Evolutionary conservation across 2,329 filamentous ascomycete species (phyloP).

Genomic region (Dendryphion nanum): DNA sequence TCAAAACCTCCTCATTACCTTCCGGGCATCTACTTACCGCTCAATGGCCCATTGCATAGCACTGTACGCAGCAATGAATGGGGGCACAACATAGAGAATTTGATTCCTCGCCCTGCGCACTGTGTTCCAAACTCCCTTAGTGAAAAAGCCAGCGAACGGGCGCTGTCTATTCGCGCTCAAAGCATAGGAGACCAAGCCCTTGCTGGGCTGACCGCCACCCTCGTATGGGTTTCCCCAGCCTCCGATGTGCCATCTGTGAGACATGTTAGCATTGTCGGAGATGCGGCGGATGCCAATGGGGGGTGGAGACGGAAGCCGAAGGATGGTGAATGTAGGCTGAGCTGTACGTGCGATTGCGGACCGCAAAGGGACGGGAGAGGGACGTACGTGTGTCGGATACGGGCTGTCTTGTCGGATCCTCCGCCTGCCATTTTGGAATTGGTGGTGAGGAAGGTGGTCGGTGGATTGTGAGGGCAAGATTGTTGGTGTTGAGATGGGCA

Average conservation of each 20-base stretch:
- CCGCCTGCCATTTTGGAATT: slow-evolving; percentile 1
- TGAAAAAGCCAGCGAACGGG: slow-evolving; percentile 79
- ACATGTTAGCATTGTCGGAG: background rate
- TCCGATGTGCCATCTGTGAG: slow-evolving; percentile 35
- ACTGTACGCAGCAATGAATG: slow-evolving; percentile 75
- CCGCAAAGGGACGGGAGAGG: background rate
- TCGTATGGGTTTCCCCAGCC: slow-evolving; percentile 40
- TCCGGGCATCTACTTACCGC: slow-evolving; percentile 60
- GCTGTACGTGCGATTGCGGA: background rate
- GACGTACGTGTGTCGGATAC: background rate
- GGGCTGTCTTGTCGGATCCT: background rate
- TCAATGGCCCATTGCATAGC: slow-evolving; percentile 88
- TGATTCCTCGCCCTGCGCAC: slow-evolving; percentile 83
- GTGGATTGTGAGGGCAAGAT: too few relatives aligned
- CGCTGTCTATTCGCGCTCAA: slow-evolving; percentile 86
- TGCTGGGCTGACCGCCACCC: slow-evolving; percentile 49
- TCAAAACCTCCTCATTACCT: background rate
- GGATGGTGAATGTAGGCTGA: background rate
- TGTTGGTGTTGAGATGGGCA: too few relatives aligned
- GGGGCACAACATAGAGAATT: slow-evolving; percentile 84
- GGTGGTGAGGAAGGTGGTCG: background rate
- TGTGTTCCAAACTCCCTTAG: slow-evolving; percentile 77
- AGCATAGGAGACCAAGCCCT: slow-evolving; percentile 67
- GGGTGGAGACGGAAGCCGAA: background rate
- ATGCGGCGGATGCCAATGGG: background rate